These are phyloP conservation scores for Diaporthe sp. DNA, from an alignment of 2,329 filamentous ascomycete genomes.

Conservation along the genomic window DNA sequence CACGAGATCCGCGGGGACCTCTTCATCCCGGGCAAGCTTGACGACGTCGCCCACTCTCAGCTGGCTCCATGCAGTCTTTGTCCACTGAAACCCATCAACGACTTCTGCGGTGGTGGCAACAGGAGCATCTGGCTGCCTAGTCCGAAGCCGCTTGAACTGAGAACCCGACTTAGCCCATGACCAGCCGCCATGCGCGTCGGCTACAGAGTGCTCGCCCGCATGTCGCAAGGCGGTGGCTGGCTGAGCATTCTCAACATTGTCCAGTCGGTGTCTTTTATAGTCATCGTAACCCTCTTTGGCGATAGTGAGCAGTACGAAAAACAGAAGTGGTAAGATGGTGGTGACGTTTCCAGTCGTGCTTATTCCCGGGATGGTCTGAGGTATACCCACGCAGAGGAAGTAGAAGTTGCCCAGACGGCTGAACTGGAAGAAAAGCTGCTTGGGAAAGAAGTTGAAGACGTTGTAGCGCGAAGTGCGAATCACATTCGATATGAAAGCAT, in stretches of 20 bases:
- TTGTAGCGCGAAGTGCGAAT: conserved; percentile 89
- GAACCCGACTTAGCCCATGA: background rate
- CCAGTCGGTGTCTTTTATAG: conserved; percentile 81
- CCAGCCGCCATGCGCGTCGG: conserved; percentile 60
- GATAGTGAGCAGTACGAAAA: conserved; percentile 85
- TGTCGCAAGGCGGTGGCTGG: conserved; percentile 60
- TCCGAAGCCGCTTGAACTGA: background rate
- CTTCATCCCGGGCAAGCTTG: conserved; percentile 74
- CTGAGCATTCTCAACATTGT: conserved; percentile 82
- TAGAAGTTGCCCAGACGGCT: conserved; percentile 89
- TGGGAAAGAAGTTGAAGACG: conserved; percentile 85
- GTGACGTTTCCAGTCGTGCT: conserved; percentile 83
- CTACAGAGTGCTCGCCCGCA: conserved; percentile 66
- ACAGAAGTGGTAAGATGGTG: conserved; percentile 78
- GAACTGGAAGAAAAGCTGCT: conserved; percentile 88
- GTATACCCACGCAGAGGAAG: conserved; percentile 85
- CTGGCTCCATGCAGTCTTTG: conserved; percentile 57
- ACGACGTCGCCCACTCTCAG: conserved; percentile 65
- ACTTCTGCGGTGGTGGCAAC: background rate
- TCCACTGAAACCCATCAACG: conserved; percentile 62
- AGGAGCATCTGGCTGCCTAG: background rate
- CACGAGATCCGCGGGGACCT: conserved; percentile 85
- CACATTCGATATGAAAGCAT: conserved; percentile 66
- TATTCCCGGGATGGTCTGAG: conserved; percentile 84
- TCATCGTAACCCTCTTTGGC: conserved; percentile 91